Evolutionary conservation across 768 basidiomycete genomes (phyloP).

Genomic region (Pisolithus orientalis): DNA sequence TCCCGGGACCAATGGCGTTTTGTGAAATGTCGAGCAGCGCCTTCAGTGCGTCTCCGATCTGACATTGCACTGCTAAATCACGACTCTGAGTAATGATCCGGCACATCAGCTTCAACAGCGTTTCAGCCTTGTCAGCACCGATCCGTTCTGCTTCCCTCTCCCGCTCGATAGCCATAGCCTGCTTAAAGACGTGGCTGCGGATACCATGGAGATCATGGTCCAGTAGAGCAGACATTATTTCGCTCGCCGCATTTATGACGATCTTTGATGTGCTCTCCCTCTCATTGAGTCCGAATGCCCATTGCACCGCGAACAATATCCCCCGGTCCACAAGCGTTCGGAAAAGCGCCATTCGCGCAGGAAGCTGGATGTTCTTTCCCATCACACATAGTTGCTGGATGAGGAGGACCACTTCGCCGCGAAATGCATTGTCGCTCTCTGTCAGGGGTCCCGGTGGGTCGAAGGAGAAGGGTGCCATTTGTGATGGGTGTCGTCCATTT

Average conservation of each 20-base stretch:
- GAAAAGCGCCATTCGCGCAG: constrained; percentile 79
- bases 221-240: constrained; percentile 76
- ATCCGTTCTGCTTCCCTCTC: constrained; percentile 52
- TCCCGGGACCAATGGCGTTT: constrained; percentile 30
- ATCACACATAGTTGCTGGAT: constrained; percentile 90
- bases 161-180: constrained; percentile 64
- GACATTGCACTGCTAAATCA: constrained; percentile 84
- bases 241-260: constrained; percentile 80
- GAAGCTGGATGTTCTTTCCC: constrained; percentile 95
- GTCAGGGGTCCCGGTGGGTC: constrained; percentile 50
- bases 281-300: constrained; percentile 75
- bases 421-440: constrained; percentile 49
- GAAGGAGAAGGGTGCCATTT: constrained; percentile 39
- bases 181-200: constrained; percentile 77
- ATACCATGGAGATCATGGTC: constrained; percentile 91
- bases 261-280: constrained; percentile 39
- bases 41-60: constrained; percentile 83
- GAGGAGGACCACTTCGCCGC: constrained; percentile 77
- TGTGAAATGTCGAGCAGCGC: constrained; percentile 75
- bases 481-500: constrained; percentile 22
- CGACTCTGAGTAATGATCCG: constrained; percentile 70
- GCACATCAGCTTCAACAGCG: constrained; percentile 71
- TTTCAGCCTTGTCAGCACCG: constrained; percentile 60
- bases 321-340: constrained; percentile 84
- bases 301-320: constrained; percentile 85